phyloP scores from a whole-genome alignment of 768 basidiomycete genomes.

The Tricholoma flavovirens region DNA sequence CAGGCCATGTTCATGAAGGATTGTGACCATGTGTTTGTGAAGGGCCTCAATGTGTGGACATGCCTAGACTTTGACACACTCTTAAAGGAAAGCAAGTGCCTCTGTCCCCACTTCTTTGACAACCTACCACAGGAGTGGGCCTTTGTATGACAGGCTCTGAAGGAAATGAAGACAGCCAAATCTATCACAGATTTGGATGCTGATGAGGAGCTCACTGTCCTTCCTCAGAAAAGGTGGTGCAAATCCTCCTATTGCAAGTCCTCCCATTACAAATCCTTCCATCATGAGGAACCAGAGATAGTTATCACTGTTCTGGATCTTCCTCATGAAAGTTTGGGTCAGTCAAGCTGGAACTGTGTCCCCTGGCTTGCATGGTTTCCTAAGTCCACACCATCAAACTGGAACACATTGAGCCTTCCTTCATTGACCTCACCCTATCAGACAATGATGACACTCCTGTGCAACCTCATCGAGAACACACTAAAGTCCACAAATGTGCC shows the following conservation, averaged over 20 bases:
- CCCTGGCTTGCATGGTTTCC: background rate
- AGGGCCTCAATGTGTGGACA: background rate
- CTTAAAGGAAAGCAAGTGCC: background rate
- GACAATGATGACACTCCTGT: background rate
- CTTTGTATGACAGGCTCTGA: background rate
- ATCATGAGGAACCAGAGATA: background rate
- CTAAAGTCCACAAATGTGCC: background rate
- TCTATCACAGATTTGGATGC: background rate
- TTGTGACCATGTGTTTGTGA: background rate
- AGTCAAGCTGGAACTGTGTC: background rate
- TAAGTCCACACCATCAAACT: background rate
- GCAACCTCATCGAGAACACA: too few relatives aligned
- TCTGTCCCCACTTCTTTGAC: background rate
- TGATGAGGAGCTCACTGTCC: background rate
- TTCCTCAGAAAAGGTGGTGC: background rate
- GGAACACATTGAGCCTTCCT: background rate
- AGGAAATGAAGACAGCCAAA: background rate
- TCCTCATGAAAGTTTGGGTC: background rate
- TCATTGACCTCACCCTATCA: background rate
- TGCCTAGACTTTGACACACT: background rate
- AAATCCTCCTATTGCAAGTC: background rate
- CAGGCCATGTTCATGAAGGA: background rate
- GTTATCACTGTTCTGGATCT: too few relatives aligned
- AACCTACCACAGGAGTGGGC: background rate
- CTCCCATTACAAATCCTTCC: background rate